A percentile compares a stretch with the other conserved stretches of the same genome.
Evolutionary conservation across 495 filamentous ascomycete genomes (phyloP).

Genomic region (Aspergillus biplanus): DNA sequence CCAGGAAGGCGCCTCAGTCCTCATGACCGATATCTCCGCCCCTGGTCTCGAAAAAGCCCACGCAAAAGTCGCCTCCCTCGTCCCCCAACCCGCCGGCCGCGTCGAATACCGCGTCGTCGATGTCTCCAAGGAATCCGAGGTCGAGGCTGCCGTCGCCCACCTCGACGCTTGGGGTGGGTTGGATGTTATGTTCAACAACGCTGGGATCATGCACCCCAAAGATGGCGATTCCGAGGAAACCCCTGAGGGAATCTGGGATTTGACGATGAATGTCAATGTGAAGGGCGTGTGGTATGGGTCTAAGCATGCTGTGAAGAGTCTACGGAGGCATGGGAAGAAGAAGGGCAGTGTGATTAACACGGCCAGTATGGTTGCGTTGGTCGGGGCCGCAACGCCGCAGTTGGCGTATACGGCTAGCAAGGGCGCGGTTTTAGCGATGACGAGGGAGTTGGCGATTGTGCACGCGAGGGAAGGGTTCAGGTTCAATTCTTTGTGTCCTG

Average conservation of each 20-base stretch:
- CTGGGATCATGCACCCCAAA: conserved; percentile 92
- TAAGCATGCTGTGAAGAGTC: conserved; percentile 86
- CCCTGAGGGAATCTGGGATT: conserved; percentile 90
- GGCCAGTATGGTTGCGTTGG: conserved; percentile 87
- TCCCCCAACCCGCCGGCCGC: conserved; percentile 50
- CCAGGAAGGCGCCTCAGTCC: conserved; percentile 83
- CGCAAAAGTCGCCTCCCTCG: conserved; percentile 70
- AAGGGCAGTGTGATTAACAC: conserved; percentile 91
- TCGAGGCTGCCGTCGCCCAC: conserved; percentile 69
- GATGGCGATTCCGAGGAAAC: conserved; percentile 87
- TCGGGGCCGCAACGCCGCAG: conserved; percentile 93
- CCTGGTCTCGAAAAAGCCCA: conserved; percentile 72
- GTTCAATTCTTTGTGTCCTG: conserved; percentile 92
- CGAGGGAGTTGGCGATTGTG: conserved; percentile 79
- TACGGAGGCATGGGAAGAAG: conserved; percentile 80
- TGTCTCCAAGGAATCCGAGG: conserved; percentile 72
- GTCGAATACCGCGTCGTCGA: conserved; percentile 67
- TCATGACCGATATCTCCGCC: conserved; percentile 83
- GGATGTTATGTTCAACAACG: conserved; percentile 98
- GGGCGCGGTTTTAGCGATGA: conserved; percentile 88
- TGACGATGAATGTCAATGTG: conserved; percentile 93
- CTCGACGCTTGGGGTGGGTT: conserved; percentile 88
- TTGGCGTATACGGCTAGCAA: conserved; percentile 95
- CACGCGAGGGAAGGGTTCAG: conserved; percentile 83
- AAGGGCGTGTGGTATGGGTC: conserved; percentile 97